Conservation (phyloP, 148 eudicot genomes). For the Simmondsia chinensis region DNA sequence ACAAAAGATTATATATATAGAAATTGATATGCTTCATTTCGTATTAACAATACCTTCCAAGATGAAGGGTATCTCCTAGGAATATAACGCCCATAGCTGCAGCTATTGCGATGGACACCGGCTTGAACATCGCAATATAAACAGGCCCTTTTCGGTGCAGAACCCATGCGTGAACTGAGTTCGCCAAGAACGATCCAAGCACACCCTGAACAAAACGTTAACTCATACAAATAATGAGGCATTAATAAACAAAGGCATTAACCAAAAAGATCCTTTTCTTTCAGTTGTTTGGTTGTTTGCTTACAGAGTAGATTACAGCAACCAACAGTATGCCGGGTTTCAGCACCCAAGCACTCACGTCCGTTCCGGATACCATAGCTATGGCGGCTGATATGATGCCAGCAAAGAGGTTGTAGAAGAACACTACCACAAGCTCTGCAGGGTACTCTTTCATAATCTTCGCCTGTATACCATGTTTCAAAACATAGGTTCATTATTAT, state of each 20-base stretch:
- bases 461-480: slow-evolving; percentile 21
- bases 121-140: slow-evolving; percentile 77
- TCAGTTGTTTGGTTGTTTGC: slow-evolving; percentile 1
- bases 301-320: slow-evolving; percentile 51
- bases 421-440: slow-evolving; percentile 49
- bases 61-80: slow-evolving; percentile 57
- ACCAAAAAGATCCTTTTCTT: neutral
- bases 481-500: neutral
- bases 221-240: neutral
- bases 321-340: slow-evolving; percentile 44
- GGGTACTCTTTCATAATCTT: slow-evolving; percentile 63
- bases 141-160: slow-evolving; percentile 60
- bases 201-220: slow-evolving; percentile 33
- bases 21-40: neutral
- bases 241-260: neutral
- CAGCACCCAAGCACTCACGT: slow-evolving; percentile 39
- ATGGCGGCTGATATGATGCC: slow-evolving; percentile 34
- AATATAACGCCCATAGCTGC: slow-evolving; percentile 60
- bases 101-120: slow-evolving; percentile 69
- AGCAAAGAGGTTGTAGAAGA: slow-evolving; percentile 48
- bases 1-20: neutral
- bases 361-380: slow-evolving; percentile 29
- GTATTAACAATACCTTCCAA: slow-evolving; percentile 40
- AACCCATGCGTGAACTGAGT: slow-evolving; percentile 47
- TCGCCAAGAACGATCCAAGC: slow-evolving; percentile 37